phyloP scores from a whole-genome alignment of 2,329 filamentous ascomycete genomes.

The Curvularia sp. region DNA sequence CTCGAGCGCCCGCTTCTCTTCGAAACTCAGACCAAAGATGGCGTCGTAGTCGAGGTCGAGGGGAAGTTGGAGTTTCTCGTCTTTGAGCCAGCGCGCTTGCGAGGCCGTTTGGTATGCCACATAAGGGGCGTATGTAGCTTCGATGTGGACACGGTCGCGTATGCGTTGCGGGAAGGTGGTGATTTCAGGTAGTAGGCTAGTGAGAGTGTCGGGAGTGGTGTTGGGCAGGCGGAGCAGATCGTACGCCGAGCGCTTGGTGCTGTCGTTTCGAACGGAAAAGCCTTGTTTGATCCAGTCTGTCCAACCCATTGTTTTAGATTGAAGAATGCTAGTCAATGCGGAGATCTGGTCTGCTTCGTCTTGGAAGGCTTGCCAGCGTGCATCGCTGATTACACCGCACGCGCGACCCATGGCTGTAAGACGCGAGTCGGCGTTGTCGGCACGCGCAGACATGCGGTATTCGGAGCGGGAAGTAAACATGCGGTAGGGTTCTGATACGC shows the following conservation, averaged over 20 bases:
- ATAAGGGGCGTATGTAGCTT: conserved; percentile 87
- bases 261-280: conserved; percentile 72
- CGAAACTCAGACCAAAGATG: conserved; percentile 77
- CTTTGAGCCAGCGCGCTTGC: conserved; percentile 72
- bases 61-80: conserved; percentile 78
- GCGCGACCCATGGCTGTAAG: conserved; percentile 79
- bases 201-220: conserved; percentile 65
- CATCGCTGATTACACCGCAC: conserved; percentile 79
- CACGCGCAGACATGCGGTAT: conserved; percentile 88
- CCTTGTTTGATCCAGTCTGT: conserved; percentile 73
- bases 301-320: conserved; percentile 64
- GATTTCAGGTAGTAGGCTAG: conserved; percentile 65
- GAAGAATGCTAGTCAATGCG: conserved; percentile 69
- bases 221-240: conserved; percentile 74
- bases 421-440: conserved; percentile 91
- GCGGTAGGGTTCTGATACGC: conserved; percentile 93
- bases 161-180: conserved; percentile 64
- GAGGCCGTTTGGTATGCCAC: conserved; percentile 74
- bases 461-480: conserved; percentile 98
- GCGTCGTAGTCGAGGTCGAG: conserved; percentile 76
- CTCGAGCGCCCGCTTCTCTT: conserved; percentile 76
- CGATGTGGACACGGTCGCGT: conserved; percentile 75
- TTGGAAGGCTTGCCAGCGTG: conserved; percentile 75
- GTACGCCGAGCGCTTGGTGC: conserved; percentile 72
- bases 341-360: conserved; percentile 72